Conservation (phyloP, 768 basidiomycete genomes). For the Russula foetens region DNA sequence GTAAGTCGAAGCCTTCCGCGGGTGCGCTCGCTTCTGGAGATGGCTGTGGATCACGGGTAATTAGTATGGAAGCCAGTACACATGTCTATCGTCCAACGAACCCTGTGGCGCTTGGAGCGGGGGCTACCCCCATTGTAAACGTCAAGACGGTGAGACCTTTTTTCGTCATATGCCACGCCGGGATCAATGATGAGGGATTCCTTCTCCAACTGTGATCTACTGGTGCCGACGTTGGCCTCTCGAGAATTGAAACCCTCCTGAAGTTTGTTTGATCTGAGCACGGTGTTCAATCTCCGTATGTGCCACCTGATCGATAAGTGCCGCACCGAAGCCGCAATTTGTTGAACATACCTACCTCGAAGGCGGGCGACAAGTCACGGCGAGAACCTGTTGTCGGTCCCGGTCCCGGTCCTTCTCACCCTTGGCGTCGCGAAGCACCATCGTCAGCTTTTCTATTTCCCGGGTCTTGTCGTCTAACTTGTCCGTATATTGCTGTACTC, state of each 20-base stretch:
- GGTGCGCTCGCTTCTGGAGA: not conserved
- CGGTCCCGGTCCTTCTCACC: not conserved
- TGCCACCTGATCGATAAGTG: not conserved
- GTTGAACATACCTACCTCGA: not conserved
- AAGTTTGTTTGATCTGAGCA: slow-evolving; percentile 11
- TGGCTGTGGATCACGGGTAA: not conserved
- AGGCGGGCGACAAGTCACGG: slow-evolving; percentile 1
- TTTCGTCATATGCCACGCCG: not conserved
- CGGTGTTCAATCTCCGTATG: slow-evolving; percentile 7
- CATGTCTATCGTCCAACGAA: not conserved
- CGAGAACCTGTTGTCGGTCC: not conserved
- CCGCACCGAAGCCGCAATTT: not conserved
- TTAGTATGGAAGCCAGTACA: not conserved
- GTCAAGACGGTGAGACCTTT: slow-evolving; percentile 8
- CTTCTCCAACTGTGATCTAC: not conserved
- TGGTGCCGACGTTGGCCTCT: not conserved
- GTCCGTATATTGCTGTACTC: not conserved
- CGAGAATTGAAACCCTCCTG: not conserved
- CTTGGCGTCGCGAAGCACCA: not conserved
- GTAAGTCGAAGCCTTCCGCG: not conserved
- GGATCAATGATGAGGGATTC: slow-evolving; percentile 9
- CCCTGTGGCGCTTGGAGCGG: not conserved
- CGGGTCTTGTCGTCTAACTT: not conserved
- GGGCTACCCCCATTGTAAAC: not conserved
- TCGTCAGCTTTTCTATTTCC: not conserved